Evolutionary conservation across 2,329 filamentous ascomycete genomes (phyloP).

Genomic region (Claviceps pazoutovae): DNA sequence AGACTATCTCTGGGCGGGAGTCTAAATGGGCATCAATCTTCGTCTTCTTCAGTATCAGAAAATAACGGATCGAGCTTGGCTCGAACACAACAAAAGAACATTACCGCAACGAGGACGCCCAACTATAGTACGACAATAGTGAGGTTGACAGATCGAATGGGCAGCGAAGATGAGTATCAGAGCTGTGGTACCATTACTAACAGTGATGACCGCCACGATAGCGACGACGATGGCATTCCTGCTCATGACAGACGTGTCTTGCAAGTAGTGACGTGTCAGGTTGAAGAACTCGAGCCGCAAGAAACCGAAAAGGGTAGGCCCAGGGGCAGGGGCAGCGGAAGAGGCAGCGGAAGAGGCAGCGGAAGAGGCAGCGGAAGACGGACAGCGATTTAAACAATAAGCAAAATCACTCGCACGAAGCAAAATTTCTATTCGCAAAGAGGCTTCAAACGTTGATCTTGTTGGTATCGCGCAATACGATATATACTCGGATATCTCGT

Average conservation of each 20-base stretch:
- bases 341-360: too few relatives aligned
- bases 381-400: too few relatives aligned
- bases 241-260: conserved; percentile 2
- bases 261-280: neutral
- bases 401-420: too few relatives aligned
- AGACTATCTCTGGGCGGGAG: neutral
- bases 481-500: too few relatives aligned
- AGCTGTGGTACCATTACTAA: neutral
- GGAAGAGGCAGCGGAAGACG: conserved; percentile 10
- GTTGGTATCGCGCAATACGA: too few relatives aligned
- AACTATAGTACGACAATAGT: conserved; percentile 5
- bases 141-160: conserved; percentile 6
- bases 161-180: conserved; percentile 3
- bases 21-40: neutral
- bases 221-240: conserved; percentile 10
- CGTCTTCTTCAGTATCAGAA: neutral
- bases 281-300: neutral
- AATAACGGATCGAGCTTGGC: neutral
- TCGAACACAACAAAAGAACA: neutral
- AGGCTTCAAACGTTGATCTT: too few relatives aligned
- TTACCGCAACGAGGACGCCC: neutral
- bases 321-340: conserved; percentile 6
- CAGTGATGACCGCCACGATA: conserved; percentile 9
- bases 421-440: too few relatives aligned
- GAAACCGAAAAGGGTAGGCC: neutral